phyloP scores from a whole-genome alignment of 345 rosid species.

The Populus deltoides region DNA sequence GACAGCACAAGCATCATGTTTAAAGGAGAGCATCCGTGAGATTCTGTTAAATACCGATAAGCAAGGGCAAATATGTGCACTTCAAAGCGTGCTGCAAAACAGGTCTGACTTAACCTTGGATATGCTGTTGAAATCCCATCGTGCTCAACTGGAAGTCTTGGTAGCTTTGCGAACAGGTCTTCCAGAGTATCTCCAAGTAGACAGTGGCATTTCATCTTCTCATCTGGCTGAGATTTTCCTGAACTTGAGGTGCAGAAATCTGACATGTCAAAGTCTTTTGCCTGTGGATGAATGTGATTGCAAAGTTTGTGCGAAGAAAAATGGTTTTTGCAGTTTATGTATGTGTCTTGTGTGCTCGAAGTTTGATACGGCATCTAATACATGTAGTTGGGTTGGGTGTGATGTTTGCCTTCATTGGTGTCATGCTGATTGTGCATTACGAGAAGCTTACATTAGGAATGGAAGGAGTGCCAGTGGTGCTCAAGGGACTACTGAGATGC shows the following conservation, averaged over 20 bases:
- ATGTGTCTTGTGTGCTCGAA: constrained; percentile 95
- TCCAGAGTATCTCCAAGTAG: constrained; percentile 62
- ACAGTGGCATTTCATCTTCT: constrained; percentile 47
- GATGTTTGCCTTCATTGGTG: constrained; percentile 98
- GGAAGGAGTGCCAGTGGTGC: constrained; percentile 55
- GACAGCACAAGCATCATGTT: constrained; percentile 50
- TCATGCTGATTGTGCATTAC: constrained; percentile 87
- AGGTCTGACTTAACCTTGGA: constrained; percentile 65
- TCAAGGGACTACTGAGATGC: constrained; percentile 75
- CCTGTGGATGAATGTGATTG: constrained; percentile 98
- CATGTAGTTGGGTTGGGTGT: constrained; percentile 99
- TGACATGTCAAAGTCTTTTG: constrained; percentile 54
- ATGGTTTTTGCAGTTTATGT: constrained; percentile 88
- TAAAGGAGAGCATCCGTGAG: constrained; percentile 78
- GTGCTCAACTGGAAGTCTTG: constrained; percentile 78
- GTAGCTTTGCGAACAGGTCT: constrained; percentile 74
- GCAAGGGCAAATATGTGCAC: constrained; percentile 48
- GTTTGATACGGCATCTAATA: constrained; percentile 89
- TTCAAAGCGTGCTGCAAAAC: constrained; percentile 56
- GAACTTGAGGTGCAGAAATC: constrained; percentile 77
- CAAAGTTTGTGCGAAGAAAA: constrained; percentile 75
- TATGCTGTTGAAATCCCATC: constrained; percentile 56
- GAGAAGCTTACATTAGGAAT: constrained; percentile 70
- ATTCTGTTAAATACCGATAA: constrained; percentile 63
- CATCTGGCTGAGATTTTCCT: constrained; percentile 86